Evolutionary conservation across 2,329 filamentous ascomycete genomes (phyloP), one percentile per base, ranked within the genome.

Genomic region (Phialophora tarda): DNA sequence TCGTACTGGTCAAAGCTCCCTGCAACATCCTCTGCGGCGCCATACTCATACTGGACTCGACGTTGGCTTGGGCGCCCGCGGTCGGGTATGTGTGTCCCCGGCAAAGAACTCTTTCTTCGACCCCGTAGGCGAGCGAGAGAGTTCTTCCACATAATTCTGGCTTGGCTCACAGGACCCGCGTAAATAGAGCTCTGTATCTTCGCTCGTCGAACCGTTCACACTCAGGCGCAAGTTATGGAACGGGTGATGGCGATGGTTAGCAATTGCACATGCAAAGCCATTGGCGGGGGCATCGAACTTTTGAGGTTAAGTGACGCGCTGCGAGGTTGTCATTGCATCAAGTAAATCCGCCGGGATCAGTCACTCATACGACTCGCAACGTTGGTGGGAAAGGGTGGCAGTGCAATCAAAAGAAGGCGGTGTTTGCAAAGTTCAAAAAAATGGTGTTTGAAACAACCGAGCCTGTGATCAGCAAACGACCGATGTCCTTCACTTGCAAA

Each of bases 161-260:
- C 38, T 21, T 8, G 1, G 17, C 4, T 7, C 17, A 17, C 2
- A 17, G 38, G n/a, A 41, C n/a, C 38, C 17, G 4, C 4, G 17
- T n/a, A 21, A 34, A 3, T 12, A 1, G 5, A 5, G 17, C 17
- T n/a, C 17, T 0, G 5, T 7, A 7, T 0, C 5, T n/a, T n/a
- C 14, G 17, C 17, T 44, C 38, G 4, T 34, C 30, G 32, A 34
- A 11, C 10, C 32, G 32, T 34, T 11, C 32, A 11, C 32, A 4
- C 11, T 21, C 8, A 2, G 17, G 38, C 38, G 17, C 38, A 44
- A n/a, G 17, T 7, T 21, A n/a, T 44, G 14, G 5, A n/a, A 7
- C 8, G 2, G 5, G 38, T n/a, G 17, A 44, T 44, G 38, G 5
- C 6, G 17, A 44, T 7, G 5, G 17, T 44, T 17, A n/a, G 38